Base-by-base conservation (phyloP, 139 green algal genomes). In the Chlorella sp. region DNA sequence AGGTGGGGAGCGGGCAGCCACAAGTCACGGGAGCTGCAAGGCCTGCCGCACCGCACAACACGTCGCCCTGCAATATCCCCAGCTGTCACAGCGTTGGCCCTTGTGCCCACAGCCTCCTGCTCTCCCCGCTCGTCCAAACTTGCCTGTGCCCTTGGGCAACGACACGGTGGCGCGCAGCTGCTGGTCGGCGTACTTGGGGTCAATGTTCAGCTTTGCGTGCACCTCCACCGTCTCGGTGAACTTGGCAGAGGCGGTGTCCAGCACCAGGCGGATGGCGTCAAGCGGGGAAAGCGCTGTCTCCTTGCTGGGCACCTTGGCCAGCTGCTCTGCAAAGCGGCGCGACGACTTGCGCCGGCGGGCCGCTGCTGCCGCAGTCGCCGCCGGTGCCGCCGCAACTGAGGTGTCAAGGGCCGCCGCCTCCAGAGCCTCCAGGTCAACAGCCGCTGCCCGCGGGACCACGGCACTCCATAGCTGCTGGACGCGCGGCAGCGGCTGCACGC, bases 201-300 rank as follows among this genome's bases (percentile, higher is more conserved):
- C 94, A 30, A 98, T 96, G 90, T 98, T 98, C 24, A 98, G 91
- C 14, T 95, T 95, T 2, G 95, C 96, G 93, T 99, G 98, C 73
- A 98, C 85, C 94, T 99, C 98, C 32, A 98, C 96, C 28, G 95
- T 97, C 95, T 99, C 98, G n/a, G 94, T 96, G 90, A 99, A 99
- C 92, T 99, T 99, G 76, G 96, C 92, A 36, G 93, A 97, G 0
- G 98, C 95, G 28, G 92, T 97, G 39, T 91, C 85, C 89, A 96
- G 94, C 42, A 94, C 78, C 3, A 96, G 85, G 61, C 92, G 88
- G 32, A 99, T 90, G 24, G 97, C 97, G 73, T 98, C 96, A 37
- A 90, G 68, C 15, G 97, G 95, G 28, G 94, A 90, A 61, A 97
- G 73, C 60, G 69, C 61, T 1, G 69, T 83, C 16, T 88, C 80